Base-by-base conservation (phyloP, 768 basidiomycete species). In the Holtermanniella nyarrowii region DNA sequence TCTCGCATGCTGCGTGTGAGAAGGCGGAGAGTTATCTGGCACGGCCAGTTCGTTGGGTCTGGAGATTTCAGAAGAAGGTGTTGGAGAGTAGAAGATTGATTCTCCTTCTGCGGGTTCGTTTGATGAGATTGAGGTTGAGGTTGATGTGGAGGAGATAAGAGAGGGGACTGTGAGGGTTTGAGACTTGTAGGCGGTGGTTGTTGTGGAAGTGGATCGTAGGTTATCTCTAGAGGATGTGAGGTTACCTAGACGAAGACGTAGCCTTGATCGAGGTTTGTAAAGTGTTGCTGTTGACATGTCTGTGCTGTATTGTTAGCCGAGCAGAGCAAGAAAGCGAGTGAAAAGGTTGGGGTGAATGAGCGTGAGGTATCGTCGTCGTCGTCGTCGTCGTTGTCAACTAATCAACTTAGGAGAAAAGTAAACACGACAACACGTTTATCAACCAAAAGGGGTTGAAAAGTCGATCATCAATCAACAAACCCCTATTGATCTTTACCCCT, bases 171-270 rank as follows among this genome's bases (percentile, higher is more conserved):
- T 20, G 7, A 18, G 45, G 45, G 3, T 44, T 44, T 24, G 43
- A 44, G n/a, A n/a, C 31, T 37, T 20, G 45, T n/a, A 10, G 23
- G 23, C n/a, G 18, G 20, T 18, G 26, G 45, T 18, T 21, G 23
- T 46, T 23, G 10, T 25, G 45, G 24, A n/a, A 46, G 7, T 25
- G 23, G 23, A 44, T 44, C n/a, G 43, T 20, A n/a, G n/a, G n/a
- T n/a, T n/a, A n/a, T n/a, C n/a, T n/a, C n/a, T n/a, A n/a, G n/a
- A n/a, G n/a, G n/a, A n/a, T n/a, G n/a, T n/a, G n/a, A n/a, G n/a
- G n/a, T n/a, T 14, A 41, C 67, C 67, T 0, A 70, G 48, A 27
- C 66, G 54, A n/a, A 70, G 61, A 7, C 69, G 56, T 12, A 70
- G 56, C 52, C 64, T 65, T 14, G 65, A 68, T 51, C 68, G 66